phyloP scores from a whole-genome alignment of 2,329 filamentous ascomycete species.

The Penicillium polonicum region DNA sequence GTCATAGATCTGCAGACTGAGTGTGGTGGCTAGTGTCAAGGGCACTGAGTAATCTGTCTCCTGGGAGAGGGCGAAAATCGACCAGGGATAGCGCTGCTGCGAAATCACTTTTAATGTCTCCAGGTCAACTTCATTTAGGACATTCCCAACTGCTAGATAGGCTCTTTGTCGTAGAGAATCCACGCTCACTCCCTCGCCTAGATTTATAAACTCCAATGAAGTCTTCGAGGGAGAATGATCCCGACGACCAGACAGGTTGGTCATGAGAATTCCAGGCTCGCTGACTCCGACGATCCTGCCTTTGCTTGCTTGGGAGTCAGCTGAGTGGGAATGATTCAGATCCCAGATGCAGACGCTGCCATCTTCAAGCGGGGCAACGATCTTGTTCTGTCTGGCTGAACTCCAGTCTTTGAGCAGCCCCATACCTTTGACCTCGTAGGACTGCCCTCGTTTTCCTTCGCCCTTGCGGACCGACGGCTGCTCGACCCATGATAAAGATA shows the following conservation, averaged over 20 bases:
- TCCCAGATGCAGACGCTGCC: conserved; percentile 89
- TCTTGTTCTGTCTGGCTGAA: conserved; percentile 56
- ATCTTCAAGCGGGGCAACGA: conserved; percentile 78
- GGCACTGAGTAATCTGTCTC: conserved; percentile 65
- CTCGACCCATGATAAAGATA: conserved; percentile 76
- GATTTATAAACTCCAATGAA: conserved; percentile 43
- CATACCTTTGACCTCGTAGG: conserved; percentile 69
- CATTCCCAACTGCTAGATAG: conserved; percentile 76
- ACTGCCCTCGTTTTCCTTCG: conserved; percentile 38
- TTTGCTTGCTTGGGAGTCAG: conserved; percentile 43
- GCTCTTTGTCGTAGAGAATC: conserved; percentile 66
- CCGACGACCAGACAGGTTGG: conserved; percentile 65
- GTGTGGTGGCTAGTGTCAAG: conserved; percentile 78
- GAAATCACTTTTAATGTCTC: conserved; percentile 68
- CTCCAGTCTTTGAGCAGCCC: conserved; percentile 62
- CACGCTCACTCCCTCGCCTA: conserved; percentile 80
- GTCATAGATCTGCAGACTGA: conserved; percentile 81
- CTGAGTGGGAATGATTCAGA: conserved; percentile 49
- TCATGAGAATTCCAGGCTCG: conserved; percentile 63
- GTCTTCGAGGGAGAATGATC: conserved; percentile 29
- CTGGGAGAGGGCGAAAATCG: conserved; percentile 76
- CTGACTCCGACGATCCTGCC: conserved; percentile 64
- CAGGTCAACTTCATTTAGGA: conserved; percentile 79
- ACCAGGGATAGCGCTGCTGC: conserved; percentile 72
- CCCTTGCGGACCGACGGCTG: conserved; percentile 48